Conservation (phyloP, 2,329 filamentous ascomycete genomes). For the Paradendryphiella salina region DNA sequence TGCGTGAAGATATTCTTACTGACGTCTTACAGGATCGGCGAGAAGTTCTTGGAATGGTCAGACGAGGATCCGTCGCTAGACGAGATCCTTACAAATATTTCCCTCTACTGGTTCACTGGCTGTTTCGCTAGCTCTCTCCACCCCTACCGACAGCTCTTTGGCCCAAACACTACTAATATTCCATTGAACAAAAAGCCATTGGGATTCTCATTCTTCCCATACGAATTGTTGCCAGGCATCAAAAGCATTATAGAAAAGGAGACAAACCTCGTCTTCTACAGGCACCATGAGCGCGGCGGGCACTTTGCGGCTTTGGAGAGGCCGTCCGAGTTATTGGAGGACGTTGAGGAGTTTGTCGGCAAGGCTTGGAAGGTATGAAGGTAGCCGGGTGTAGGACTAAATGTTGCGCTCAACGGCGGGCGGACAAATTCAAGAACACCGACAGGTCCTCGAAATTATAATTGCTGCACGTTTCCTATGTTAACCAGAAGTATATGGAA, state of each 20-base stretch:
- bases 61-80: slow-evolving; percentile 50
- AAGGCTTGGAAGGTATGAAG: slow-evolving; percentile 43
- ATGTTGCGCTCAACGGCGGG: background rate
- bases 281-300: slow-evolving; percentile 52
- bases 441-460: slow-evolving; percentile 4
- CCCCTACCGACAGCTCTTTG: slow-evolving; percentile 50
- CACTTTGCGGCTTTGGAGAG: slow-evolving; percentile 59
- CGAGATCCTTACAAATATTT: slow-evolving; percentile 56
- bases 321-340: slow-evolving; percentile 49
- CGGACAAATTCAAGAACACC: slow-evolving; percentile 1
- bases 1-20: background rate
- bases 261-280: slow-evolving; percentile 47
- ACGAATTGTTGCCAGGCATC: slow-evolving; percentile 48
- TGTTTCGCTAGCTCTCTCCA: slow-evolving; percentile 54
- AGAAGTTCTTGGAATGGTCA: slow-evolving; percentile 61
- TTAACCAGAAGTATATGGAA: background rate
- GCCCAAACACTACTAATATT: background rate
- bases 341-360: slow-evolving; percentile 53
- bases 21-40: slow-evolving; percentile 51
- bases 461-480: background rate
- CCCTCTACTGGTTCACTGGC: slow-evolving; percentile 60
- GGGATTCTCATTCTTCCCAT: slow-evolving; percentile 52
- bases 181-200: slow-evolving; percentile 43
- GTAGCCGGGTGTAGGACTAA: background rate
- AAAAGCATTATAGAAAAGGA: slow-evolving; percentile 45